Conservation (phyloP, 208 protist genomes). For the Lotmaria passim region DNA sequence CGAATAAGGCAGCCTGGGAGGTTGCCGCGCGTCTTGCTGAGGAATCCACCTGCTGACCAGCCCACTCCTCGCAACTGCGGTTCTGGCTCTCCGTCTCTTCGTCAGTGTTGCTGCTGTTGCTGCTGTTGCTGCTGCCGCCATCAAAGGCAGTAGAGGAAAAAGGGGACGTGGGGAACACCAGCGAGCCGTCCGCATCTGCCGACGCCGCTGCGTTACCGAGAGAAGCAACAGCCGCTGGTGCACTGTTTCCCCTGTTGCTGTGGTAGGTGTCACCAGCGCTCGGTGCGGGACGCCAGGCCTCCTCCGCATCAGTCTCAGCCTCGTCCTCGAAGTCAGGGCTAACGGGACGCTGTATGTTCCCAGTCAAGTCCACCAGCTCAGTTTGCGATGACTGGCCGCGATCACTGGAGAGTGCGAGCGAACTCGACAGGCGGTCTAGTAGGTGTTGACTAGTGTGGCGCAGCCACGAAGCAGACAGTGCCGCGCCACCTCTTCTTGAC, state of each 20-base stretch:
- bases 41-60: neutral
- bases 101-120: slow-evolving; percentile 5
- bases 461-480: slow-evolving; percentile 11
- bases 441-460: neutral
- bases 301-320: neutral
- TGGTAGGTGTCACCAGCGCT: too few relatives aligned
- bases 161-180: neutral
- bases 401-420: slow-evolving; percentile 23
- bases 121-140: neutral
- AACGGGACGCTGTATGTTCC: neutral
- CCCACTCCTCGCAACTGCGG: too few relatives aligned
- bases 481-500: neutral
- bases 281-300: too few relatives aligned
- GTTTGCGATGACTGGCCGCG: neutral
- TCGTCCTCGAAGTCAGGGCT: neutral
- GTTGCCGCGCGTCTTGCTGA: too few relatives aligned
- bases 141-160: too few relatives aligned
- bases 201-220: neutral
- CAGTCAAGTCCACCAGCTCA: neutral
- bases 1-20: too few relatives aligned
- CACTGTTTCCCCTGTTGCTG: too few relatives aligned
- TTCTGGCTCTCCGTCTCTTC: neutral
- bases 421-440: slow-evolving; percentile 15
- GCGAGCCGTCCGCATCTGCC: neutral
- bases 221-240: neutral